Evolutionary conservation across 2,329 filamentous ascomycete species (phyloP).

Genomic region (Phialocephala subalpina): DNA sequence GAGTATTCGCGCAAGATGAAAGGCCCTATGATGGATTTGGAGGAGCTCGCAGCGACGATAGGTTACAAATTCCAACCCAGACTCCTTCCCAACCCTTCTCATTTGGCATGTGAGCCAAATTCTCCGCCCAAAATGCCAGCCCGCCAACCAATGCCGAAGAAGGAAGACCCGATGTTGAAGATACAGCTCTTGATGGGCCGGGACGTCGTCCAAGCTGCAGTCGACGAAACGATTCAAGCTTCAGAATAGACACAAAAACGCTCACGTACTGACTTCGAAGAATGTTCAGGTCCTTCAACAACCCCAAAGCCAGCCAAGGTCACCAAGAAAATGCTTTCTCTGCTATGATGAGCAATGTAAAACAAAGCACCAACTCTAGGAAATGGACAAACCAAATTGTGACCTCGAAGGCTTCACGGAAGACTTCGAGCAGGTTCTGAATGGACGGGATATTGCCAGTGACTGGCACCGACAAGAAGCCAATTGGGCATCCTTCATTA

Average conservation of each 20-base stretch:
- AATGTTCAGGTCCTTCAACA: background rate
- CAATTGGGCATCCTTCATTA: conserved; percentile 13
- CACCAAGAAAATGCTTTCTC: conserved; percentile 20
- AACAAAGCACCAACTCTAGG: background rate
- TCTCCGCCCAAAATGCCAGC: background rate
- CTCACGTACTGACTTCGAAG: conserved; percentile 14
- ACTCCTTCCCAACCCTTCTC: background rate
- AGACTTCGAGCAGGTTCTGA: background rate
- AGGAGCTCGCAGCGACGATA: background rate
- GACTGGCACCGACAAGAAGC: background rate
- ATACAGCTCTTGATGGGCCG: conserved; percentile 3
- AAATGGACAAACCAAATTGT: background rate
- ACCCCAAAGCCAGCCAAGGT: conserved; percentile 10
- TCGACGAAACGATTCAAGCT: conserved; percentile 8
- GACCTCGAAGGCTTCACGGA: background rate
- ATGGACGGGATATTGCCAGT: background rate
- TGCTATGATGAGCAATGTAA: conserved; percentile 22
- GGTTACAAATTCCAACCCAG: background rate
- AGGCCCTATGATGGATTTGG: conserved; percentile 1
- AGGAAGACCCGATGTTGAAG: background rate
- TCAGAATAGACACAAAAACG: conserved; percentile 5
- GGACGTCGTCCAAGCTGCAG: conserved; percentile 11
- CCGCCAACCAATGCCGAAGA: background rate
- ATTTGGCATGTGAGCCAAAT: background rate
- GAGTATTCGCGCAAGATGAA: background rate